phyloP scores from a whole-genome alignment of 306 rosid genomes.

The cucumber (Cucumis sativus) region Cucumber_9930_V3 NC_026658.2:14085001-14085500 shows the following conservation, averaged over 20 bases:
- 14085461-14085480: slow-evolving; percentile 37
- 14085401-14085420: background rate
- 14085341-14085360: background rate
- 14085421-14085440: slow-evolving; percentile 27
- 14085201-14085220: background rate
- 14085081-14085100: background rate
- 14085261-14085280: background rate
- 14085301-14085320: background rate
- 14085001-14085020: background rate
- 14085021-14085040: background rate
- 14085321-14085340: background rate
- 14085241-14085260: background rate
- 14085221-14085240: background rate
- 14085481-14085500: slow-evolving; percentile 45
- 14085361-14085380: background rate
- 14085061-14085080: background rate
- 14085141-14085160: background rate
- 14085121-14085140: background rate
- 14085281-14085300: background rate
- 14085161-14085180: background rate
- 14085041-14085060: background rate
- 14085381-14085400: background rate
- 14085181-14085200: background rate
- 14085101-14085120: background rate
- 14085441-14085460: slow-evolving; percentile 27